Conservation (phyloP, 2,329 filamentous ascomycete genomes). For the Trichoderma atroviride region DNA sequence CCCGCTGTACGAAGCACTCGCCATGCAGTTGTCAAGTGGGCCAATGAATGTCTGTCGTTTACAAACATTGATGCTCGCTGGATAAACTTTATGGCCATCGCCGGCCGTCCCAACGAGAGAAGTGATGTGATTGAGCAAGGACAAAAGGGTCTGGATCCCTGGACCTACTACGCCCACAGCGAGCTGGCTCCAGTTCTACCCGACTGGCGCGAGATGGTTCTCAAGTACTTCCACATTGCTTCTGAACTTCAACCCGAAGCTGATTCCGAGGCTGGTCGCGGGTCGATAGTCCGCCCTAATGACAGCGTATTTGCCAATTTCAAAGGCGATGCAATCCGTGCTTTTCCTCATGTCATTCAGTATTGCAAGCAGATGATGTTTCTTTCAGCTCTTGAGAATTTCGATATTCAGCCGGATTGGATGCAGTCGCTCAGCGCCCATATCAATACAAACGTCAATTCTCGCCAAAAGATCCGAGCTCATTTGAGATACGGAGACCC, state of each 20-base stretch:
- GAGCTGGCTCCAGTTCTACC: slow-evolving; percentile 48
- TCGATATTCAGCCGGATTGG: slow-evolving; percentile 78
- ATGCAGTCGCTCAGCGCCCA: slow-evolving; percentile 75
- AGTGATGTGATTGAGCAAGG: slow-evolving; percentile 90
- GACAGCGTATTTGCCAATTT: slow-evolving; percentile 50
- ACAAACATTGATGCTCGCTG: slow-evolving; percentile 78
- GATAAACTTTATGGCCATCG: slow-evolving; percentile 83
- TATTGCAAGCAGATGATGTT: slow-evolving; percentile 64
- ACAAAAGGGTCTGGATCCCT: slow-evolving; percentile 78
- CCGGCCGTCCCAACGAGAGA: slow-evolving; percentile 66
- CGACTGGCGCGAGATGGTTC: slow-evolving; percentile 55
- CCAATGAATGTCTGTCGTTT: slow-evolving; percentile 84
- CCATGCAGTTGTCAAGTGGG: slow-evolving; percentile 84
- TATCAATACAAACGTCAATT: slow-evolving; percentile 68
- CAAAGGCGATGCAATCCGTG: slow-evolving; percentile 49
- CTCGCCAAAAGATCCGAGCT: slow-evolving; percentile 59
- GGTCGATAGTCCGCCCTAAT: slow-evolving; percentile 13
- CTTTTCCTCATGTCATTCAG: slow-evolving; percentile 69
- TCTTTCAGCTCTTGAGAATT: slow-evolving; percentile 50
- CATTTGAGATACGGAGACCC: slow-evolving; percentile 52
- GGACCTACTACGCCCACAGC: slow-evolving; percentile 53
- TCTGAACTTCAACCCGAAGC: slow-evolving; percentile 40
- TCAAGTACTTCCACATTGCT: slow-evolving; percentile 50
- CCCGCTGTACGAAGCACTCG: slow-evolving; percentile 71
- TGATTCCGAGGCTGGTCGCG: slow-evolving; percentile 30